phyloP scores from a whole-genome alignment of 2,329 filamentous ascomycete species.

The Fusarium sublunatum region DNA sequence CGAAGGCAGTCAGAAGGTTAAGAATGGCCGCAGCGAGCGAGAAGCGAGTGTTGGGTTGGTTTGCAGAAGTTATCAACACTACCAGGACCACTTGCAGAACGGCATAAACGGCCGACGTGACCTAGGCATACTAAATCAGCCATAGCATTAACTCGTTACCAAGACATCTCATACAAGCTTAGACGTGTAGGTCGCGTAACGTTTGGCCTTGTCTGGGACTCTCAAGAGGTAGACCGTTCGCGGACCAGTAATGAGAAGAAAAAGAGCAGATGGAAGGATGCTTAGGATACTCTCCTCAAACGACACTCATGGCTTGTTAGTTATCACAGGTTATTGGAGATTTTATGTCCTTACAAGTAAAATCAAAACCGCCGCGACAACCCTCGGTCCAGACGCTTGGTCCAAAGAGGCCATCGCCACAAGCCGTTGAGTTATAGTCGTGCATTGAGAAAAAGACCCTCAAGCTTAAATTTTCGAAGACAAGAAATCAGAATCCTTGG shows the following conservation, averaged over 20 bases:
- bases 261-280: conserved; percentile 41
- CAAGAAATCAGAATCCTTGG: neutral
- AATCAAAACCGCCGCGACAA: conserved; percentile 50
- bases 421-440: conserved; percentile 44
- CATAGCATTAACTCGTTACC: neutral
- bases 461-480: neutral
- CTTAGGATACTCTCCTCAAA: conserved; percentile 49
- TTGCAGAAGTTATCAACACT: conserved; percentile 42
- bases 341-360: conserved; percentile 41
- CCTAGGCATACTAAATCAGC: conserved; percentile 16
- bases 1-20: conserved; percentile 44
- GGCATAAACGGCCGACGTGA: conserved; percentile 40
- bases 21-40: conserved; percentile 48
- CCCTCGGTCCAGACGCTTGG: conserved; percentile 45
- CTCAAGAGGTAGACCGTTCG: conserved; percentile 43
- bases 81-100: conserved; percentile 45
- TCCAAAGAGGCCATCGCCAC: conserved; percentile 47
- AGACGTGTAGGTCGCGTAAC: conserved; percentile 42
- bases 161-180: conserved; percentile 39
- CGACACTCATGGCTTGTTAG: conserved; percentile 41
- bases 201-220: conserved; percentile 41
- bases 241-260: conserved; percentile 40
- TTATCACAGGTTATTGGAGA: no score
- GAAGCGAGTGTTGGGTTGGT: conserved; percentile 44
- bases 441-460: conserved; percentile 14